Evolutionary conservation across 441 rosid species (phyloP).

Genomic region (Syzygium syzygioides): DNA sequence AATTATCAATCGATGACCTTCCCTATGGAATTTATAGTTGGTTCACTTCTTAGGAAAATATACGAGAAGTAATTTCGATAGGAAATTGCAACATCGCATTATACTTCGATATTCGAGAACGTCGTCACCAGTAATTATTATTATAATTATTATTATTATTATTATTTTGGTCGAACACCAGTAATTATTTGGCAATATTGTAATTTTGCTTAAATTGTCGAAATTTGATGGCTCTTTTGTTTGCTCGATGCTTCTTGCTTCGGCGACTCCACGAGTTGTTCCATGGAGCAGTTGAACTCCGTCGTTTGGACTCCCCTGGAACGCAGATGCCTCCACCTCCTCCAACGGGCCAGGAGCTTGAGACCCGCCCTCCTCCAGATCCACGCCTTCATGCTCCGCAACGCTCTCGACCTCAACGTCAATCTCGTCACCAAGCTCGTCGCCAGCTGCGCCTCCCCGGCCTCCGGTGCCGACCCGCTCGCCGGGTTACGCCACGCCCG

Average conservation of each 20-base stretch:
- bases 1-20: not conserved
- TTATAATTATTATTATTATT: too few relatives aligned
- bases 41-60: not conserved
- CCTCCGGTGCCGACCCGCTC: not conserved
- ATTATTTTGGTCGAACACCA: too few relatives aligned
- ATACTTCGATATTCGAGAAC: not conserved
- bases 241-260: not conserved
- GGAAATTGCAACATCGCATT: not conserved
- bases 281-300: constrained; percentile 3
- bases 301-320: constrained; percentile 41
- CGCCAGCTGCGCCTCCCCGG: constrained; percentile 21
- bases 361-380: constrained; percentile 38
- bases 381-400: constrained; percentile 60
- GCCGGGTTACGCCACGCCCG: constrained; percentile 43
- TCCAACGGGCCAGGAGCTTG: constrained; percentile 26
- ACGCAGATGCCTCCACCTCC: constrained; percentile 47
- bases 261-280: not conserved
- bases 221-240: not conserved
- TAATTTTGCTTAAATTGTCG: not conserved
- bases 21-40: not conserved
- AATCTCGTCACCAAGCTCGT: constrained; percentile 56
- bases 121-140: not conserved
- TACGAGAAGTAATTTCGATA: not conserved
- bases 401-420: constrained; percentile 44
- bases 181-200: not conserved